These are phyloP conservation scores for Gracilariopsis chorda DNA, from an alignment of 23 red algal species.

Conservation along the genomic window DNA sequence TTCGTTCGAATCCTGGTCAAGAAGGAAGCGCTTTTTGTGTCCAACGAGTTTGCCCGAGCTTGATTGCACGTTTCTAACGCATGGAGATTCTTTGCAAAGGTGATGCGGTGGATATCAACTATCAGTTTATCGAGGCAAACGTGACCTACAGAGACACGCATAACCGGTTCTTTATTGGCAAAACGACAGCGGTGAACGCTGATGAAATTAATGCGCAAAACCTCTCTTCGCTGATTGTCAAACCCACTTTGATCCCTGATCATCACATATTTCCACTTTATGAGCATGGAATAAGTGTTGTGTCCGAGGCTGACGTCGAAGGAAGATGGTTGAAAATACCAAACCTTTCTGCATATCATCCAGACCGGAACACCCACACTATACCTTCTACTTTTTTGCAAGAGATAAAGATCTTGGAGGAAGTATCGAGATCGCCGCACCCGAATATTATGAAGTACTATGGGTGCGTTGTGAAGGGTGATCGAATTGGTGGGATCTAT, in stretches of 20 bases:
- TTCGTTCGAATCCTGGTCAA: not conserved
- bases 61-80: not conserved
- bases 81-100: constrained; percentile 12
- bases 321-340: not conserved
- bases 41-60: not conserved
- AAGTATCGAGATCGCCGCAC: constrained; percentile 1
- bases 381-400: not conserved
- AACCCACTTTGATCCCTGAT: not conserved
- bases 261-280: constrained; percentile 11
- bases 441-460: constrained; percentile 18
- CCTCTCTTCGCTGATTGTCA: not conserved
- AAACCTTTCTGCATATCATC: not conserved
- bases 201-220: not conserved
- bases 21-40: not conserved
- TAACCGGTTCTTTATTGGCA: not conserved
- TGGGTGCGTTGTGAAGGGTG: constrained; percentile 17
- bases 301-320: not conserved
- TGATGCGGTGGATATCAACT: not conserved
- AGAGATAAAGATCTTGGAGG: constrained; percentile 3
- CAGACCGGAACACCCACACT: not conserved
- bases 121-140: not conserved
- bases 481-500: constrained; percentile 11
- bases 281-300: not conserved
- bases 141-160: not conserved
- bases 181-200: not conserved